Evolutionary conservation across 2,329 filamentous ascomycete species (phyloP), one percentile per base, ranked within the genome.

Genomic region (Sclerotinia trifoliorum): DNA sequence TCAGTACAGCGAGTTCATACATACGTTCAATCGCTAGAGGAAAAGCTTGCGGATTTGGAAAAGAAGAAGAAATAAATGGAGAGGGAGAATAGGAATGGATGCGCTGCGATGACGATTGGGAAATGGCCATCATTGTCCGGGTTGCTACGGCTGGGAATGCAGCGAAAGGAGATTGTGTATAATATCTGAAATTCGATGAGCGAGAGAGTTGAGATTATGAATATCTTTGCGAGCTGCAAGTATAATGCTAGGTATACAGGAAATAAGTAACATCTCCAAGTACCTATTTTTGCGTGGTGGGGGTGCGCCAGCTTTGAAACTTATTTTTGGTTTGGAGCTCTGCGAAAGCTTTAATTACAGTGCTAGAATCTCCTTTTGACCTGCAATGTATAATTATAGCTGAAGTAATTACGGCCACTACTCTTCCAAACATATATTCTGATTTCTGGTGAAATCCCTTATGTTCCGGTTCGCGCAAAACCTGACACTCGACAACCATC

Each of bases 1-100:
- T 92, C 93, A 61, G 94, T 96, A 68, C 90, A 94, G 80, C 88
- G 91, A 78, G 87, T 97, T 79, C 93, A 93, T 81, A 87, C 86
- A 71, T 96, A 97, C 78, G 88, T 97, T 72, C 87, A 89, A 78
- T 86, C 86, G 64, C 82, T 98, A 72, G 94, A 98, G 82, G 86
- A 91, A 75, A 93, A 90, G 82, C 85, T 94, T 74, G 88, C 89
- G 73, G 82, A 85, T 70, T 75, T 87, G 76, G 85, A 88, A 77
- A 90, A 88, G 82, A 90, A 88, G 82, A 91, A 89, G 83, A 88
- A 81, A 73, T 74, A 67, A 74, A 55, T 35, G 51, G 46, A 61
- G 54, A 42, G 39, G 7, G 39, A 39, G 35, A 6, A 64, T 39
- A 44, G 48, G 21, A 61, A 42, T 26, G 11, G 10, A 35, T 11